Evolutionary conservation across 2,329 filamentous ascomycete genomes (phyloP).

Genomic region (Arthrobotrys musiformis): DNA sequence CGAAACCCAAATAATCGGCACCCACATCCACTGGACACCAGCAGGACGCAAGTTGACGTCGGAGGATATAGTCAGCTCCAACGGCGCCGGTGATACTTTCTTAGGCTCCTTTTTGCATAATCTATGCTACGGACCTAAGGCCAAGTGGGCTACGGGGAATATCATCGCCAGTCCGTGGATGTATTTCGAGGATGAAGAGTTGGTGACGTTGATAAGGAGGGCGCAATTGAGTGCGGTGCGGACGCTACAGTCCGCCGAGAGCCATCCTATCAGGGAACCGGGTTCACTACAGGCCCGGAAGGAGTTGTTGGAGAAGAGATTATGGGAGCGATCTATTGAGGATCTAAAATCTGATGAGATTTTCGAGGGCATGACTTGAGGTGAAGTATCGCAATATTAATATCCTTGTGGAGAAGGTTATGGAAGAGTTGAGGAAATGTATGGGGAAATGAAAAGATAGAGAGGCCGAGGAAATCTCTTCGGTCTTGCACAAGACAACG

Average conservation of each 20-base stretch:
- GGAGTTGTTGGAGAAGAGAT: neutral
- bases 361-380: too few species aligned
- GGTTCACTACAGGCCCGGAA: neutral
- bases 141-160: neutral
- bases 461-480: too few species aligned
- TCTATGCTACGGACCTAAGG: neutral
- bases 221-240: conserved; percentile 3
- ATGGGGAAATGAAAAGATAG: too few species aligned
- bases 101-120: conserved; percentile 28
- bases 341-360: too few species aligned
- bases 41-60: neutral
- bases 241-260: conserved; percentile 9
- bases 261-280: neutral
- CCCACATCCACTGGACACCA: conserved; percentile 22
- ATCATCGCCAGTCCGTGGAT: conserved; percentile 11
- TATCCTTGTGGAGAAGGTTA: too few species aligned
- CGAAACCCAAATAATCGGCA: neutral
- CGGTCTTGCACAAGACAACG: too few species aligned
- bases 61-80: conserved; percentile 6
- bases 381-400: too few species aligned
- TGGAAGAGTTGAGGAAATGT: too few species aligned
- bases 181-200: conserved; percentile 9
- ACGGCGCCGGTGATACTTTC: conserved; percentile 48
- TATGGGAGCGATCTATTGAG: neutral
- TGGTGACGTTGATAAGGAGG: neutral